Percentiles rank a stretch among this genome's conserved stretches.
These are phyloP conservation scores for Arabidopsis arenosa DNA, from an alignment of 345 rosid genomes.

Conservation along the genomic window DNA sequence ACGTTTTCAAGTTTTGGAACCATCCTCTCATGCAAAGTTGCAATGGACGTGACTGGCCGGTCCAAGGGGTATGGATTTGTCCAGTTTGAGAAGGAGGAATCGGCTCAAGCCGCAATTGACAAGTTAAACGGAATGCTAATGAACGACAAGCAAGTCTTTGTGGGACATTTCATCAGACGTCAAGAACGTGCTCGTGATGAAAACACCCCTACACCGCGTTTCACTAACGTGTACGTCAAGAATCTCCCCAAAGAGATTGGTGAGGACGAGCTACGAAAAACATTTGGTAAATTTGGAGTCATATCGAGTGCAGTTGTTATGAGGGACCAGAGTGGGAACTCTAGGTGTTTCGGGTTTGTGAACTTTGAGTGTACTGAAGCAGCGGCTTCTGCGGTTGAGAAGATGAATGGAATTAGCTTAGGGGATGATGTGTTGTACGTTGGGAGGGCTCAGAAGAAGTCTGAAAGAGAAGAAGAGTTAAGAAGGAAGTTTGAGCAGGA, in stretches of 20 bases:
- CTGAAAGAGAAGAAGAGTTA: conserved; percentile 63
- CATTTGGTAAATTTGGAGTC: conserved; percentile 54
- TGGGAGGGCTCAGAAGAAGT: conserved; percentile 69
- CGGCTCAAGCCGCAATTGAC: conserved; percentile 59
- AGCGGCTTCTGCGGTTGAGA: conserved; percentile 62
- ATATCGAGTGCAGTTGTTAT: conserved; percentile 64
- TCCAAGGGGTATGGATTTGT: conserved; percentile 68
- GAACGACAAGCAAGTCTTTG: conserved; percentile 63
- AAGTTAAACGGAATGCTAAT: conserved; percentile 64
- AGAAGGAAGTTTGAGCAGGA: conserved; percentile 61
- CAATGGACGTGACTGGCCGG: conserved; percentile 51
- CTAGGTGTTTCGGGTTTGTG: conserved; percentile 74
- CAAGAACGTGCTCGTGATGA: conserved; percentile 52
- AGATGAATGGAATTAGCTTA: conserved; percentile 55
- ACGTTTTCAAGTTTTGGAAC: conserved; percentile 62
- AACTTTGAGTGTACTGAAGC: conserved; percentile 59
- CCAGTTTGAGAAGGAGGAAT: conserved; percentile 66
- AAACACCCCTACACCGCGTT: conserved; percentile 46
- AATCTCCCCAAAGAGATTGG: conserved; percentile 56
- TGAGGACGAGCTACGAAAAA: conserved; percentile 59
- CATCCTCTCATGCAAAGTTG: conserved; percentile 69
- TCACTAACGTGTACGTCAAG: conserved; percentile 66
- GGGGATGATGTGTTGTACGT: conserved; percentile 65
- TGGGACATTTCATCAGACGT: conserved; percentile 57
- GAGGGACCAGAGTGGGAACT: conserved; percentile 58